Conservation (phyloP, 2,329 filamentous ascomycete genomes). For the Alternaria dauci region DNA sequence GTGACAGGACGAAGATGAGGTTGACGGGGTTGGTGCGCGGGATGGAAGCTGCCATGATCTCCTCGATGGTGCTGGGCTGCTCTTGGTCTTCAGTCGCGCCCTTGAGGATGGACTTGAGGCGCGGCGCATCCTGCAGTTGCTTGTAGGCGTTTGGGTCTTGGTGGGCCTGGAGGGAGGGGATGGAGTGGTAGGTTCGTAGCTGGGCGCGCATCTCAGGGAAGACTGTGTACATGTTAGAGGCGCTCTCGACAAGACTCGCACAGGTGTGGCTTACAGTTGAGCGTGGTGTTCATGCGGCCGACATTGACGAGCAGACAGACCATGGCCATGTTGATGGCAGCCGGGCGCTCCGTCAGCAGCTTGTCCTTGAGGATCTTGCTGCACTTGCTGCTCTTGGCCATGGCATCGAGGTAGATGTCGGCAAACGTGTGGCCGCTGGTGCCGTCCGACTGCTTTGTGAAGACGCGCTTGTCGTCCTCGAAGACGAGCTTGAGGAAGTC, state of each 20-base stretch:
- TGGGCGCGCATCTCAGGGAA: constrained; percentile 99
- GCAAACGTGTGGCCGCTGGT: constrained; percentile 81
- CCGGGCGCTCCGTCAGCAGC: constrained; percentile 86
- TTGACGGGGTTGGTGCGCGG: constrained; percentile 97
- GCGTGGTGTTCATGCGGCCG: constrained; percentile 96
- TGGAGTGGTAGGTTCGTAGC: constrained; percentile 95
- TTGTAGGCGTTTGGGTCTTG: constrained; percentile 98
- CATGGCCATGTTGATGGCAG: constrained; percentile 99
- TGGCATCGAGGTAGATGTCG: constrained; percentile 97
- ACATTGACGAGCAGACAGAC: constrained; percentile 97
- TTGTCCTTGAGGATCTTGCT: constrained; percentile 99
- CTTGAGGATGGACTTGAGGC: constrained; percentile 96
- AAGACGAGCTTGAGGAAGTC: constrained; percentile 85
- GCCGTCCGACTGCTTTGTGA: constrained; percentile 89
- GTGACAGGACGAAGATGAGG: constrained; percentile 91
- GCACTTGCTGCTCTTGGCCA: constrained; percentile 98
- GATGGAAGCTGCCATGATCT: constrained; percentile 73
- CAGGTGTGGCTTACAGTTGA: constrained; percentile 77
- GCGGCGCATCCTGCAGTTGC: constrained; percentile 93
- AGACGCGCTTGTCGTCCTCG: constrained; percentile 76
- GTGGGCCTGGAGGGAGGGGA: constrained; percentile 92
- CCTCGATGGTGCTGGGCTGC: constrained; percentile 84
- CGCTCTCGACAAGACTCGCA: not conserved
- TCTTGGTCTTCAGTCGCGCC: constrained; percentile 90
- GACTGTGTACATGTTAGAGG: constrained; percentile 64